phyloP scores from a whole-genome alignment of 768 basidiomycete genomes.

The Tylopilus vinaceipallidus region DNA sequence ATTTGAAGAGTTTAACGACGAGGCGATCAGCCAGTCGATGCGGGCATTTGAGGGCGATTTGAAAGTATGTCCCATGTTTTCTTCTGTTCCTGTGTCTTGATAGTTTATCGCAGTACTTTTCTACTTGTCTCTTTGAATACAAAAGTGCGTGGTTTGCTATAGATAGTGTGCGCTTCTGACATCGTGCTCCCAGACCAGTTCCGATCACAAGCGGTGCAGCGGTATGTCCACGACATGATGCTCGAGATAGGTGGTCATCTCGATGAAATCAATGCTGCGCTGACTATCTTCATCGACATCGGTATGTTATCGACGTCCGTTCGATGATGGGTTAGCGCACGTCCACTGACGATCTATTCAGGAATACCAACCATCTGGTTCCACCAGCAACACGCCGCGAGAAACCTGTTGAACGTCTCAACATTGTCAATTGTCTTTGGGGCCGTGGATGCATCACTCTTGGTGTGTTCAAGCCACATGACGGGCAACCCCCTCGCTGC shows the following conservation, averaged over 20 bases:
- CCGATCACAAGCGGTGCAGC: slow-evolving; percentile 47
- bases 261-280: slow-evolving; percentile 44
- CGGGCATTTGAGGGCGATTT: slow-evolving; percentile 46
- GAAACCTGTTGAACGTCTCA: slow-evolving; percentile 48
- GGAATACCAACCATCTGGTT: slow-evolving; percentile 53
- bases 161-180: background rate
- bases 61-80: slow-evolving; percentile 29
- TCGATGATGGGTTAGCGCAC: background rate
- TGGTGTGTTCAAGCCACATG: slow-evolving; percentile 40
- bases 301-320: slow-evolving; percentile 31
- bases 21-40: slow-evolving; percentile 47
- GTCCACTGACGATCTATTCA: slow-evolving; percentile 13
- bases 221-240: slow-evolving; percentile 48
- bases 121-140: slow-evolving; percentile 45
- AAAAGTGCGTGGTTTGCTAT: slow-evolving; percentile 31
- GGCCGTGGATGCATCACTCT: slow-evolving; percentile 47
- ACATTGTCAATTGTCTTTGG: slow-evolving; percentile 56
- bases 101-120: slow-evolving; percentile 42
- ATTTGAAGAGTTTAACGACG: slow-evolving; percentile 54
- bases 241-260: slow-evolving; percentile 50
- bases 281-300: slow-evolving; percentile 50
- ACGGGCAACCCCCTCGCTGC: slow-evolving; percentile 33
- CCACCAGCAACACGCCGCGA: slow-evolving; percentile 48
- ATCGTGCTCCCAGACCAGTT: slow-evolving; percentile 41
- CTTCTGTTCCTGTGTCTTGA: background rate